Conservation (phyloP, 2,329 filamentous ascomycete genomes). For the Claviceps sp. region DNA sequence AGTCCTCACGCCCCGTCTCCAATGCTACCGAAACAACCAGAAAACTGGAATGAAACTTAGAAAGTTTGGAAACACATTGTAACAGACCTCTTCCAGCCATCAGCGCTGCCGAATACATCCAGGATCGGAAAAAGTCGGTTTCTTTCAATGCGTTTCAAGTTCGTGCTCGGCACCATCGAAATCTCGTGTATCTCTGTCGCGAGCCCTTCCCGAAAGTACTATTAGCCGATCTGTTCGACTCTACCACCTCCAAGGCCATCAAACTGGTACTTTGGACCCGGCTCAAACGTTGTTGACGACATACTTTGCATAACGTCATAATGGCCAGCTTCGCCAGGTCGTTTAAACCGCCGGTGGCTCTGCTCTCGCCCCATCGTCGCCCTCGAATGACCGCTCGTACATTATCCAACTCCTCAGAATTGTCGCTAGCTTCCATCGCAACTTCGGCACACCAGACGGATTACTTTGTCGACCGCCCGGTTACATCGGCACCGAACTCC, state of each 20-base stretch:
- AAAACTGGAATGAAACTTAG: too few relatives aligned
- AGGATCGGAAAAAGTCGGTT: too few relatives aligned
- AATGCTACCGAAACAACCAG: too few relatives aligned
- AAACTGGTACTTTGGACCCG: background rate
- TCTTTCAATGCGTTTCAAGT: too few relatives aligned
- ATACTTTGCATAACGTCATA: background rate
- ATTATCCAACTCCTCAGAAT: conserved; percentile 33
- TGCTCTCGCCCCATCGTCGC: conserved; percentile 28
- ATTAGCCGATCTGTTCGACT: background rate
- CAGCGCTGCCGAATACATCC: too few relatives aligned
- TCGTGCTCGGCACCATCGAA: background rate
- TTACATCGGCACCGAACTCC: conserved; percentile 16
- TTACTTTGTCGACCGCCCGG: conserved; percentile 16
- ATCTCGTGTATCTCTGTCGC: background rate
- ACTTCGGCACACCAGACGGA: conserved; percentile 12
- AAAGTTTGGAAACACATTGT: too few relatives aligned
- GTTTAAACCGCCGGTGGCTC: conserved; percentile 31
- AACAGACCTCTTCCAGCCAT: too few relatives aligned
- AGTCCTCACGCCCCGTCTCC: too few relatives aligned
- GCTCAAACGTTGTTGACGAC: background rate
- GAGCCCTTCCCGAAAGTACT: background rate
- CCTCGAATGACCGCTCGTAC: conserved; percentile 30
- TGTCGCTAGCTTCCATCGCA: conserved; percentile 21
- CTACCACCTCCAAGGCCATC: background rate
- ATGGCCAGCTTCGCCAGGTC: conserved; percentile 38